Evolutionary conservation across 2,329 filamentous ascomycete species (phyloP), one percentile per base, ranked within the genome.

Genomic region (Madurella mycetomatis): DNA sequence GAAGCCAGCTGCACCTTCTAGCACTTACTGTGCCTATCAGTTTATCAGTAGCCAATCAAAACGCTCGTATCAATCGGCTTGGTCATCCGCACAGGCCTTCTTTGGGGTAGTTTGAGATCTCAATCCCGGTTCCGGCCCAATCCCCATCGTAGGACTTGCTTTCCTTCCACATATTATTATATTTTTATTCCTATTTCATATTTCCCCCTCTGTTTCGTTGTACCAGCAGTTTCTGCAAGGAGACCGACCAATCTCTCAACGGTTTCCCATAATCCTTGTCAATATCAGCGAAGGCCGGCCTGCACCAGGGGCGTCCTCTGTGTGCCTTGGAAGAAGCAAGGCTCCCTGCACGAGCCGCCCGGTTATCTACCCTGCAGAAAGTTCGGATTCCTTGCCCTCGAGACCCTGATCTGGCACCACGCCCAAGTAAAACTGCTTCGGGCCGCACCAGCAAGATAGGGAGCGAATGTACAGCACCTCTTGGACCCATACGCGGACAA

Each of bases 121-220:
- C 47, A 47, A 57, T 57, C 55, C 54, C 55, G 42, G 46, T 55
- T 59, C 53, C 51, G 46, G 50, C 51, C 47, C 53, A 52, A 53
- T 49, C 39, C 46, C 52, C 37, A 45, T 49, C 49, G 11, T 9
- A 15, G 43, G 31, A 15, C 37, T 16, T 18, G 18, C 51, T 57
- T 48, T 41, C 45, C 40, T 47, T 19, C 37, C 12, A 13, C 34
- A 37, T 37, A 37, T 11, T 25, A 37, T 37, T 11, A 15, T n/a
- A 37, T 37, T 37, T 15, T 37, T 37, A 3, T 37, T 53, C 39
- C 31, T 9, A n/a, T n/a, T n/a, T n/a, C n/a, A n/a, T n/a, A n/a
- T 31, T 11, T 25, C 25, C 7, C 25, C 7, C 25, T 25, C n/a
- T 25, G 25, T 25, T 4, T 25, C 25, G 25, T 25, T 25, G 25